Evolutionary conservation across 225 moss, liverwort and hornwort species (phyloP).

Genomic region (Thuidium tamariscinum): DNA sequence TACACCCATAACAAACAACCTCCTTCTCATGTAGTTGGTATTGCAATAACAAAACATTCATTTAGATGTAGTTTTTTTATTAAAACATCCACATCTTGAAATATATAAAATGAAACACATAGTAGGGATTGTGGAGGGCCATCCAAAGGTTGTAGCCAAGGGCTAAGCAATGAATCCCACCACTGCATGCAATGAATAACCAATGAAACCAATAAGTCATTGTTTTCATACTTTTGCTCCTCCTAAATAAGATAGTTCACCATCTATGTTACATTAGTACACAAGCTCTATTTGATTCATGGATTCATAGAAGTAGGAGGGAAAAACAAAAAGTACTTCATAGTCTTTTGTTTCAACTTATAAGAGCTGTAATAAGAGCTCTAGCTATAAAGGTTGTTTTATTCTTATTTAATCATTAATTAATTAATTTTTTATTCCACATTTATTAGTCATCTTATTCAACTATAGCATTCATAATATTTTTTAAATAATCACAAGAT

Average conservation of each 20-base stretch:
- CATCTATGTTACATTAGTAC: accelerated
- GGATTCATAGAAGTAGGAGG: accelerated
- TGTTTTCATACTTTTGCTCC: background rate
- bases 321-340: accelerated
- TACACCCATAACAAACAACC: accelerated
- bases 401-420: too few relatives aligned
- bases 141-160: accelerated
- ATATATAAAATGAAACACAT: background rate
- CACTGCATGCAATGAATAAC: accelerated
- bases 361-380: background rate
- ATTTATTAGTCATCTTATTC: too few relatives aligned
- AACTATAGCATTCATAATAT: background rate
- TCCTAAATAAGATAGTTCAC: too few relatives aligned
- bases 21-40: background rate
- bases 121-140: accelerated
- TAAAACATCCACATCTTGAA: accelerated
- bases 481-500: background rate
- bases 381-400: too few relatives aligned
- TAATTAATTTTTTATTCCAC: too few relatives aligned
- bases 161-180: accelerated
- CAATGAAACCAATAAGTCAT: background rate
- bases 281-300: accelerated
- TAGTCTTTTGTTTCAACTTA: background rate
- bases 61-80: background rate
- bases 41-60: background rate